Conservation (phyloP, 2,329 filamentous ascomycete species). For the Fonsecaea pedrosoi region DNA sequence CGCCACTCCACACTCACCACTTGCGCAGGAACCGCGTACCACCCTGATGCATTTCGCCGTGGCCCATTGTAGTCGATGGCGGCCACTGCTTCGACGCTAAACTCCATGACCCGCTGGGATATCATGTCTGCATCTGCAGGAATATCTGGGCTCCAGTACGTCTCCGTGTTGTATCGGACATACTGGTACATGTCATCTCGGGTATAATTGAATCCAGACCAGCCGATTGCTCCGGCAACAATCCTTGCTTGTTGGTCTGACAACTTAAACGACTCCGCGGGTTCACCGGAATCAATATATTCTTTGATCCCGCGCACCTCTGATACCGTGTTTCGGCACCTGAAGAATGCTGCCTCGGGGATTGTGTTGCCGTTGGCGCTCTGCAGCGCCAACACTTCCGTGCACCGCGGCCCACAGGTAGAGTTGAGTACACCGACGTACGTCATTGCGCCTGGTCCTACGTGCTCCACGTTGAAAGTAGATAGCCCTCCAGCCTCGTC, state of each 20-base stretch:
- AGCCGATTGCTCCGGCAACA: constrained; percentile 38
- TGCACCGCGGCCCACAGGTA: constrained; percentile 39
- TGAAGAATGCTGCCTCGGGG: constrained; percentile 31
- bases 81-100: constrained; percentile 36
- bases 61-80: constrained; percentile 39
- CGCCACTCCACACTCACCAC: constrained; percentile 77
- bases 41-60: constrained; percentile 70
- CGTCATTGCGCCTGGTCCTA: constrained; percentile 33
- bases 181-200: constrained; percentile 28
- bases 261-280: constrained; percentile 29
- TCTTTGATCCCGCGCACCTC: constrained; percentile 23
- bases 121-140: constrained; percentile 21
- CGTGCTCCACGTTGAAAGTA: constrained; percentile 27
- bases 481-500: constrained; percentile 16
- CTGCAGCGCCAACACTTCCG: constrained; percentile 35
- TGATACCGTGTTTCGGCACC: constrained; percentile 36
- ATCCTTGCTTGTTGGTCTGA: constrained; percentile 34
- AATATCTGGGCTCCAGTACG: constrained; percentile 32
- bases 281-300: constrained; percentile 23
- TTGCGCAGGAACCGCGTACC: constrained; percentile 85
- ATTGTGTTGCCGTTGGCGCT: constrained; percentile 25
- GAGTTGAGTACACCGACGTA: constrained; percentile 34
- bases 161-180: constrained; percentile 29
- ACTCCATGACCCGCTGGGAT: constrained; percentile 34
- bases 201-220: constrained; percentile 34